Evolutionary conservation across 1,284 basidiomycete species (phyloP).

Genomic region (Fomitopsis schrenkii): DNA sequence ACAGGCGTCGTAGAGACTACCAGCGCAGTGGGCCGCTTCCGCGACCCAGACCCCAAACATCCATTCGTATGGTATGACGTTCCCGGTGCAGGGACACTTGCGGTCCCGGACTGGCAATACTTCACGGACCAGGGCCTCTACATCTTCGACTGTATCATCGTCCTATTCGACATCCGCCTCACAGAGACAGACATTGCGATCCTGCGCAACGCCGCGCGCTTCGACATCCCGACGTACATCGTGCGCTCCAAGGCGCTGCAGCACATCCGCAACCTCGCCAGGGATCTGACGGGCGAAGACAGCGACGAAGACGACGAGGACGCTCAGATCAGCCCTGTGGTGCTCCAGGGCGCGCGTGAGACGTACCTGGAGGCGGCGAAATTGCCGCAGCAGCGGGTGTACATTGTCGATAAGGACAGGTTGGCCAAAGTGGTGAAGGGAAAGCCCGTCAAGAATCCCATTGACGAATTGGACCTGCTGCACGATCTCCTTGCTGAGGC

Average conservation of each 20-base stretch:
- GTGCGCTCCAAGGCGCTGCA: slow-evolving; percentile 5
- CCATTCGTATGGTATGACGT: slow-evolving; percentile 5
- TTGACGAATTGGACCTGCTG: not conserved
- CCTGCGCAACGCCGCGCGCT: slow-evolving; percentile 3
- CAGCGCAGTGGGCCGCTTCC: not conserved
- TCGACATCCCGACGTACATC: slow-evolving; percentile 5
- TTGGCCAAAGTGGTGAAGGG: not conserved
- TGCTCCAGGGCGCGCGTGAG: not conserved
- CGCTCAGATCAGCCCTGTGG: not conserved
- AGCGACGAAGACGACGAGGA: not conserved
- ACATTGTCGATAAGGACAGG: slow-evolving; percentile 3
- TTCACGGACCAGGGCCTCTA: slow-evolving; percentile 6
- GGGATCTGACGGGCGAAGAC: not conserved
- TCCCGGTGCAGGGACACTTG: slow-evolving; percentile 1
- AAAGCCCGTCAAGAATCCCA: not conserved
- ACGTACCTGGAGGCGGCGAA: not conserved
- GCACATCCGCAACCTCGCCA: slow-evolving; percentile 3
- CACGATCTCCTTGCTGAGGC: not conserved
- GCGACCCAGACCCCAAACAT: not conserved
- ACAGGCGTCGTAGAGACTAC: slow-evolving; percentile 1
- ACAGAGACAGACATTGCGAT: slow-evolving; percentile 4
- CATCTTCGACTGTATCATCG: slow-evolving; percentile 4
- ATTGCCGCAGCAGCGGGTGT: not conserved
- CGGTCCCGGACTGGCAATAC: slow-evolving; percentile 2
- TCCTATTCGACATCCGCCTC: slow-evolving; percentile 6